Base-by-base conservation (phyloP, 148 eudicot species). In the Oxyria digyna region DNA sequence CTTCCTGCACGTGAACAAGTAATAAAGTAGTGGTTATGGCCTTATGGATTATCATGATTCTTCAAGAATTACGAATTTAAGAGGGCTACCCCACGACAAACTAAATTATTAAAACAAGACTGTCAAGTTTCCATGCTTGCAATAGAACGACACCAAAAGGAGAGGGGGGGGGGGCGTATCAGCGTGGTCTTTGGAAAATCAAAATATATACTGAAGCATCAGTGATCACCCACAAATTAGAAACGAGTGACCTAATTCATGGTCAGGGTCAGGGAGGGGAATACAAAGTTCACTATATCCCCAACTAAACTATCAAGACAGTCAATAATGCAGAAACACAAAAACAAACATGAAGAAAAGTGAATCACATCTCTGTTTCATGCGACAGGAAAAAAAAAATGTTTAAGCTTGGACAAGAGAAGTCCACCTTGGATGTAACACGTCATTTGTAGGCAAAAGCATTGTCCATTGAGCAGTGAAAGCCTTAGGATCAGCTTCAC, bases 401-500 rank as follows among this genome's bases (percentile, higher is more conserved):
- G n/a, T n/a, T 38, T 38, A 43, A 59, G 38, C 37, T 29, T 59
- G 10, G 1, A 5, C 65, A 66, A 66, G 46, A 66, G 31, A 66
- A 66, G 70, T 54, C 76, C 73, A 93, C 98, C 99, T 88, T 57
- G 88, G 89, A 69, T 87, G 91, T 62, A 95, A 85, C 72, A 87
- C 96, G 62, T 95, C 99, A 83, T 75, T 82, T 67, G 89, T 81
- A 24, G 99, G 99, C 71, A 95, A 83, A 74, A 95, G 91, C 91
- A 91, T 85, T 31, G 92, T 84, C 99, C 97, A 91, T 49, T 91
- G 97, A 41, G 96, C 79, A 62, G 87, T 81, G 68, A 95, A 88
- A 26, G 80, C 84, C 76, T 95, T 91, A 57, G 93, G 93, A 77
- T 95, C 99, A 76, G 82, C 93, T 81, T 81, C 90, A 73, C 99